These are phyloP conservation scores for Pleoardoris graminearum DNA, from an alignment of 2,329 filamentous ascomycete genomes.

Conservation along the genomic window DNA sequence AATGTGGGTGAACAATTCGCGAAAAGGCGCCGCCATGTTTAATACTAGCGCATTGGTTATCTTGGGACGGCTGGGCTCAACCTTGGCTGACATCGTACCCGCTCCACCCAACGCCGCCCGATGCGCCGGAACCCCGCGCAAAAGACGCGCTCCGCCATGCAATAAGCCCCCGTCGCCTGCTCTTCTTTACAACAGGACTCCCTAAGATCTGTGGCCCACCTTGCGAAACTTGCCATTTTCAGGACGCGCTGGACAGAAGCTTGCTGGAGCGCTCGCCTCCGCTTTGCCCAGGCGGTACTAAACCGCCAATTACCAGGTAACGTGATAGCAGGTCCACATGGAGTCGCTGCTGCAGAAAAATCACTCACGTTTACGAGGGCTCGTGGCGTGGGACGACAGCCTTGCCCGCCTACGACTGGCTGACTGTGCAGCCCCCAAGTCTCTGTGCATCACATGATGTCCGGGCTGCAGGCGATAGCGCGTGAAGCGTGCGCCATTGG, in stretches of 20 bases:
- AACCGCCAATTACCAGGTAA: background rate
- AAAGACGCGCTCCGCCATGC: background rate
- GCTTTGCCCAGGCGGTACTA: constrained; percentile 2
- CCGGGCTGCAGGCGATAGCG: background rate
- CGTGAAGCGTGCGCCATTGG: background rate
- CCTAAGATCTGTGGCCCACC: background rate
- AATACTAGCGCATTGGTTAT: constrained; percentile 14
- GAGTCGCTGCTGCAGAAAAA: background rate
- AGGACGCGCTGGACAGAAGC: background rate
- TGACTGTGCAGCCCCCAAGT: background rate
- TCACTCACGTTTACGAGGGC: background rate
- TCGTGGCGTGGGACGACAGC: background rate
- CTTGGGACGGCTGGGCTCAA: constrained; percentile 7
- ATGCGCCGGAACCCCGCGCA: background rate
- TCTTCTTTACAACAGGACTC: background rate
- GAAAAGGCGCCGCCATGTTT: constrained; percentile 10
- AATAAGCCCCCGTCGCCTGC: background rate
- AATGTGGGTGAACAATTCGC: background rate
- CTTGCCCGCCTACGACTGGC: background rate
- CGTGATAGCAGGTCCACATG: background rate
- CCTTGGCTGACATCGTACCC: constrained; percentile 15
- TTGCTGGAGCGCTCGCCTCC: background rate
- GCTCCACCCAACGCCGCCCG: background rate
- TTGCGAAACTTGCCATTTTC: too few relatives aligned
- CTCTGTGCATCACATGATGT: constrained; percentile 5